Conservation (phyloP, 2,329 filamentous ascomycete species). For the Myotisia sp. region DNA sequence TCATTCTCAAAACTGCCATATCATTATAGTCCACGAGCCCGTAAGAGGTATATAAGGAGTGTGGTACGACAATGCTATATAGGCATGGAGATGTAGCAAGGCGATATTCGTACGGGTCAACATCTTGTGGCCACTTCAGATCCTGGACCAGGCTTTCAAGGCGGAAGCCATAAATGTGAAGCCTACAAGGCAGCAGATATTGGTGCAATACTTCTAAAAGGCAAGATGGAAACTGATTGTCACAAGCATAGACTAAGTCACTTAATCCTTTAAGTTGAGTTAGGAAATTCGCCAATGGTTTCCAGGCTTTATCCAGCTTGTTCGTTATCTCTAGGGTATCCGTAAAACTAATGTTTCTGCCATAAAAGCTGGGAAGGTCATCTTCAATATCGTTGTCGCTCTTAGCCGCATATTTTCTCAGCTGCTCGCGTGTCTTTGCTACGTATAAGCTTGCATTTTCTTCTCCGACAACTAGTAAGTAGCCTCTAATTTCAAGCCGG, state of each 20-base stretch:
- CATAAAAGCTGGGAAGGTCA: background rate
- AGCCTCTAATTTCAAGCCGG: conserved; percentile 1
- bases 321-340: background rate
- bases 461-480: background rate
- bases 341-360: background rate
- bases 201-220: conserved; percentile 1
- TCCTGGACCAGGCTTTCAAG: background rate
- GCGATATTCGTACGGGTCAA: background rate
- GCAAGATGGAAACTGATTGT: conserved; percentile 1
- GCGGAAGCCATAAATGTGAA: conserved; percentile 3
- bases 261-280: background rate
- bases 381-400: background rate
- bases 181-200: background rate
- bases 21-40: conserved; percentile 2
- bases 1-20: background rate
- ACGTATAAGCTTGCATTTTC: background rate
- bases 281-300: conserved; percentile 1
- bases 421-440: background rate
- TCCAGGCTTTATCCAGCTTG: conserved; percentile 1
- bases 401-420: background rate
- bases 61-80: conserved; percentile 1
- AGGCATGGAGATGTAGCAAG: conserved; percentile 3
- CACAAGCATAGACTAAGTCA: background rate
- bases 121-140: background rate
- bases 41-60: background rate